These are phyloP conservation scores for Pulveroboletus sp. DNA, from an alignment of 768 basidiomycete genomes.

Conservation along the genomic window DNA sequence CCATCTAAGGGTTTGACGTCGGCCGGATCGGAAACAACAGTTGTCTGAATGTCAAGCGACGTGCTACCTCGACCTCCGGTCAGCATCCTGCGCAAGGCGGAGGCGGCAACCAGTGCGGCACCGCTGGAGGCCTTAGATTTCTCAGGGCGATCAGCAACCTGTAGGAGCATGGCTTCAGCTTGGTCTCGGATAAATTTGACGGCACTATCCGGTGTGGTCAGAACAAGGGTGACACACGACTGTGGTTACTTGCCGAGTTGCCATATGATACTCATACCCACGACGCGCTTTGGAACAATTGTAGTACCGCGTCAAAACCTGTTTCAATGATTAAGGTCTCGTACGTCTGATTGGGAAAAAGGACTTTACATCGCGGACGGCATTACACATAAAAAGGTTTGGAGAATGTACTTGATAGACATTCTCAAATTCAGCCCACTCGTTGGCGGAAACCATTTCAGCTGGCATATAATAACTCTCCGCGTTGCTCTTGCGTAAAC, in stretches of 20 bases:
- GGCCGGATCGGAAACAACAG: constrained; percentile 29
- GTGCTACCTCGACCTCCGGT: constrained; percentile 49
- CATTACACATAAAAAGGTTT: constrained; percentile 70
- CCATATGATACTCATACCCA: constrained; percentile 86
- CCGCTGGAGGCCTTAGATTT: constrained; percentile 33
- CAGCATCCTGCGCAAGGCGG: constrained; percentile 62
- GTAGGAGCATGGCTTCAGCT: constrained; percentile 42
- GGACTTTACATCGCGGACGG: constrained; percentile 69
- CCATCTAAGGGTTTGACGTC: constrained; percentile 59
- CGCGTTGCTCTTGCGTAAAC: constrained; percentile 30
- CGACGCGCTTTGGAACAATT: constrained; percentile 71
- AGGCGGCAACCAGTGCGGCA: constrained; percentile 63
- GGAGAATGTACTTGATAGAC: constrained; percentile 91
- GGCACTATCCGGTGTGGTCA: constrained; percentile 42
- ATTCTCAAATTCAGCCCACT: constrained; percentile 82
- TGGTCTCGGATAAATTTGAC: constrained; percentile 88
- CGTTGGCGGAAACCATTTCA: constrained; percentile 60
- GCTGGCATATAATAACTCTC: constrained; percentile 63
- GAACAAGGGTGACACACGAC: constrained; percentile 3
- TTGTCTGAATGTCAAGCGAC: constrained; percentile 36
- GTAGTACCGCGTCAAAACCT: constrained; percentile 89
- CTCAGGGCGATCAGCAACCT: constrained; percentile 15
- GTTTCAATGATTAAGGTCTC: constrained; percentile 13
- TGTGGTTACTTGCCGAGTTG: constrained; percentile 58
- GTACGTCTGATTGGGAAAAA: not conserved